These are phyloP conservation scores for Pseudocercospora pini-densiflorae DNA, from an alignment of 2,329 filamentous ascomycete species.

Conservation along the genomic window DNA sequence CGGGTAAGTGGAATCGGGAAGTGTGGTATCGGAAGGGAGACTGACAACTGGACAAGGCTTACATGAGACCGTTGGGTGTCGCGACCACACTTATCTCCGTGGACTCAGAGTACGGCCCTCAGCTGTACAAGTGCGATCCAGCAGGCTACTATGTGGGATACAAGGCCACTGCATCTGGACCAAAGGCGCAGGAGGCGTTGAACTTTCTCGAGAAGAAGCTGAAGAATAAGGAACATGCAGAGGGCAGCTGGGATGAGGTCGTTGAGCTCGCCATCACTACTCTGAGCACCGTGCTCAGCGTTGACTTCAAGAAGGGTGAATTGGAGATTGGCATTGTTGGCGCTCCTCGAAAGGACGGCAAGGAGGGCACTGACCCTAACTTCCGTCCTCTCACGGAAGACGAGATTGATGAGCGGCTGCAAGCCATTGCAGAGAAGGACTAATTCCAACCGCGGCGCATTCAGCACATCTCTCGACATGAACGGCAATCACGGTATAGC, in stretches of 20 bases:
- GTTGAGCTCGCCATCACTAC: constrained; percentile 96
- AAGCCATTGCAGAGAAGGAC: constrained; percentile 98
- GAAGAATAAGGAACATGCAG: constrained; percentile 96
- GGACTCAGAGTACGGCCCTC: constrained; percentile 88
- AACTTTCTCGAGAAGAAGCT: constrained; percentile 99
- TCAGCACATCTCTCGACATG: constrained; percentile 16
- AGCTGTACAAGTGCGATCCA: constrained; percentile 98
- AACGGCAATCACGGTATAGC: not conserved
- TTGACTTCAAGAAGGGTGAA: constrained; percentile 99
- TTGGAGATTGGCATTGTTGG: constrained; percentile 98
- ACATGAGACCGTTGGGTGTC: constrained; percentile 97
- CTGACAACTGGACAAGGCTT: constrained; percentile 65
- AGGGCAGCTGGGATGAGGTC: constrained; percentile 94
- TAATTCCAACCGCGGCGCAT: constrained; percentile 54
- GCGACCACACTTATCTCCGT: constrained; percentile 94
- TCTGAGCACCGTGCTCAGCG: constrained; percentile 93
- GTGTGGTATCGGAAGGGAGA: constrained; percentile 8
- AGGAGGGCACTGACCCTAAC: constrained; percentile 75
- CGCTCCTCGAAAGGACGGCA: constrained; percentile 78
- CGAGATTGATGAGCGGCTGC: constrained; percentile 97
- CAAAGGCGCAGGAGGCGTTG: constrained; percentile 97
- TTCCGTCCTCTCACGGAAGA: constrained; percentile 95
- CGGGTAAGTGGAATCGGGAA: constrained; percentile 62
- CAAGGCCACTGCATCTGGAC: constrained; percentile 95
- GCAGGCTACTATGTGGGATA: constrained; percentile 98